Evolutionary conservation across 345 rosid genomes (phyloP).

Genomic region (Sisymbrium altissimum): DNA sequence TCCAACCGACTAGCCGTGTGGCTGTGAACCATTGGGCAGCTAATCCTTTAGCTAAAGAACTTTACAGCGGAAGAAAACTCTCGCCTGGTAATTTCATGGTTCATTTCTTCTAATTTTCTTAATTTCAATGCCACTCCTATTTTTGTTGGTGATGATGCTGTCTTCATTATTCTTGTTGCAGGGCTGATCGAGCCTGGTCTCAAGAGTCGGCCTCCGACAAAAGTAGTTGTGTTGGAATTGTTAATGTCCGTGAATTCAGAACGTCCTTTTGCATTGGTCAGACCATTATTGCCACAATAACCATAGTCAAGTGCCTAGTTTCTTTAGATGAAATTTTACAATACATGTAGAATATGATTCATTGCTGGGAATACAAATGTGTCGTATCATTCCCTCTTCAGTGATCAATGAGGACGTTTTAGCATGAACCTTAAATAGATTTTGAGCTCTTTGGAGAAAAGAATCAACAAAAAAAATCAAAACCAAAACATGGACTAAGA

Average conservation of each 20-base stretch:
- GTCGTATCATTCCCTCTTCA: neutral
- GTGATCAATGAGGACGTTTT: neutral
- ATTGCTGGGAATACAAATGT: neutral
- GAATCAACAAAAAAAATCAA: neutral
- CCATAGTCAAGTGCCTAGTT: neutral
- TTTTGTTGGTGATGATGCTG: neutral
- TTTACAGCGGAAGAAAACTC: slow-evolving; percentile 54
- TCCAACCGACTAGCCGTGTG: slow-evolving; percentile 69
- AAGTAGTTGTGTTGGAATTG: slow-evolving; percentile 59
- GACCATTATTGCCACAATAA: slow-evolving; percentile 40
- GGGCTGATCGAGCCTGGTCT: slow-evolving; percentile 66
- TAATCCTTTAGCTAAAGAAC: slow-evolving; percentile 73
- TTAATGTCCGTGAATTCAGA: slow-evolving; percentile 59
- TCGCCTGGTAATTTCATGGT: slow-evolving; percentile 51
- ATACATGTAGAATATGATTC: slow-evolving; percentile 11
- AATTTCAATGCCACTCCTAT: neutral
- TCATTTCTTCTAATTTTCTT: neutral
- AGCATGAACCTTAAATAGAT: neutral
- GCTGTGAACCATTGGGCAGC: slow-evolving; percentile 75
- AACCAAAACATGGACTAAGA: neutral
- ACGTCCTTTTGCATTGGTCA: slow-evolving; percentile 59
- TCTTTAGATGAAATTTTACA: neutral
- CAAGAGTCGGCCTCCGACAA: slow-evolving; percentile 41
- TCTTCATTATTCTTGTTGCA: slow-evolving; percentile 32
- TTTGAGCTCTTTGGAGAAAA: neutral